Percentiles rank a stretch among this genome's conserved stretches.
These are phyloP conservation scores for Sphaerulina populicola DNA, from an alignment of 2,329 filamentous ascomycete genomes.

Conservation along the genomic window DNA sequence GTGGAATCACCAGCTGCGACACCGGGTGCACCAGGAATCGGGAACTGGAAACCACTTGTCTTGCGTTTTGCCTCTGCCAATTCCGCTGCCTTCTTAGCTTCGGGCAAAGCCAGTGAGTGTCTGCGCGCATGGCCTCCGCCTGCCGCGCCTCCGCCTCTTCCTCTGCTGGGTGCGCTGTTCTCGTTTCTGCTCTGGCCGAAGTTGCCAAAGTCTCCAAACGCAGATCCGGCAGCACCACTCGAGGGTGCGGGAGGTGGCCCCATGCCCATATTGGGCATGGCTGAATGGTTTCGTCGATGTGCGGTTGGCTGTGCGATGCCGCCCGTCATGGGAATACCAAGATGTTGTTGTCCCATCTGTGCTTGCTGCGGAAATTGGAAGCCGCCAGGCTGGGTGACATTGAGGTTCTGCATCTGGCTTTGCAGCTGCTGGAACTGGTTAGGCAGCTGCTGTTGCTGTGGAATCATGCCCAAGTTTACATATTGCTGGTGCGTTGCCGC, in stretches of 20 bases:
- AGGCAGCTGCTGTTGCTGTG: conserved; percentile 70
- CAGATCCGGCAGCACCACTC: conserved; percentile 67
- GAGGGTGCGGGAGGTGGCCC: conserved; percentile 73
- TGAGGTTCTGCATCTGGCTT: conserved; percentile 67
- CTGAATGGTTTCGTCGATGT: conserved; percentile 97
- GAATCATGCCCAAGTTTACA: conserved; percentile 93
- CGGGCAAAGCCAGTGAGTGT: conserved; percentile 87
- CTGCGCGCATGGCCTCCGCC: conserved; percentile 78
- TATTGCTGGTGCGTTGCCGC: conserved; percentile 95
- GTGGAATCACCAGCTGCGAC: conserved; percentile 44
- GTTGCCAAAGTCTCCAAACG: conserved; percentile 68
- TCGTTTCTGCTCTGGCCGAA: conserved; percentile 47
- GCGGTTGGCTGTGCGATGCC: conserved; percentile 68
- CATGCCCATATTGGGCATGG: conserved; percentile 84
- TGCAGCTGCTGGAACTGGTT: conserved; percentile 72
- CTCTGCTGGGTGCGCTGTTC: conserved; percentile 57
- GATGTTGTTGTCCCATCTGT: conserved; percentile 46
- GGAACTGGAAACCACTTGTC: conserved; percentile 90
- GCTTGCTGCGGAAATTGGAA: conserved; percentile 83
- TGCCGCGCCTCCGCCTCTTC: conserved; percentile 61
- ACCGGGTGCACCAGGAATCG: conserved; percentile 60
- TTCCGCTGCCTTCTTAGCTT: conserved; percentile 96
- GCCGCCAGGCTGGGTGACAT: conserved; percentile 57
- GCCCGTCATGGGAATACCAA: conserved; percentile 61
- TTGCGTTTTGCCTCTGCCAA: conserved; percentile 94